Evolutionary conservation across 164 flowering plant species (phyloP).

Genomic region (Aristolochia fimbriata): DNA sequence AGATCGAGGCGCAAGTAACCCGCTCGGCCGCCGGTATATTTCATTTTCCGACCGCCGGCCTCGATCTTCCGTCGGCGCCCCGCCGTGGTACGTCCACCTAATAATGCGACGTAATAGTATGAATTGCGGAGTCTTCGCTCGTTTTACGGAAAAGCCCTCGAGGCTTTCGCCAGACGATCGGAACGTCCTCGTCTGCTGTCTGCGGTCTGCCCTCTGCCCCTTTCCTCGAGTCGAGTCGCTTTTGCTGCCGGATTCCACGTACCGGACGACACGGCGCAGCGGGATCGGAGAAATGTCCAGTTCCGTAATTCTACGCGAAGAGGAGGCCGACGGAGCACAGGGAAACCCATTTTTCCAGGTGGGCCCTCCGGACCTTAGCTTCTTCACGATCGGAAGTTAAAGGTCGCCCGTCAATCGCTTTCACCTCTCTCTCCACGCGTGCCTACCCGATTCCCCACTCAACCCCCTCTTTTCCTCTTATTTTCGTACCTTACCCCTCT

Average conservation of each 20-base stretch:
- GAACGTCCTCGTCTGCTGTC: too few species aligned
- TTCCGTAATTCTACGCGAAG: not conserved
- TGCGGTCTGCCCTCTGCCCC: too few species aligned
- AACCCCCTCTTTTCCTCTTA: not conserved
- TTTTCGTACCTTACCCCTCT: not conserved
- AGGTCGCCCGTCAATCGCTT: constrained; percentile 1
- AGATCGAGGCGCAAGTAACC: too few species aligned
- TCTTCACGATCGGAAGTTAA: not conserved
- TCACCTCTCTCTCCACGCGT: not conserved
- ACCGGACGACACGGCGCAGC: not conserved
- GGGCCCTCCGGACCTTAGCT: not conserved
- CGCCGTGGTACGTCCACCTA: not conserved
- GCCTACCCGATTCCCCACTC: not conserved
- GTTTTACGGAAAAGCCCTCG: too few species aligned
- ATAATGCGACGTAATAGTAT: too few species aligned
- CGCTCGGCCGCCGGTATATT: not conserved
- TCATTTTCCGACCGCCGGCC: too few species aligned
- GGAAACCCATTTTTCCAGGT: too few species aligned
- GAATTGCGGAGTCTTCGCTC: not conserved
- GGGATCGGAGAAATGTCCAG: not conserved
- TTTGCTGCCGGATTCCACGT: not conserved
- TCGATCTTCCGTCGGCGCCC: not conserved
- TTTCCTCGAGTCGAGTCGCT: too few species aligned
- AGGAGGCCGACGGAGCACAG: not conserved
- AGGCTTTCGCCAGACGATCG: too few species aligned